A percentile compares a stretch with the other conserved stretches of the same genome.
These are phyloP conservation scores for Flaveria sonorensis DNA, from an alignment of 129 eudicot genomes.

Conservation along the genomic window DNA sequence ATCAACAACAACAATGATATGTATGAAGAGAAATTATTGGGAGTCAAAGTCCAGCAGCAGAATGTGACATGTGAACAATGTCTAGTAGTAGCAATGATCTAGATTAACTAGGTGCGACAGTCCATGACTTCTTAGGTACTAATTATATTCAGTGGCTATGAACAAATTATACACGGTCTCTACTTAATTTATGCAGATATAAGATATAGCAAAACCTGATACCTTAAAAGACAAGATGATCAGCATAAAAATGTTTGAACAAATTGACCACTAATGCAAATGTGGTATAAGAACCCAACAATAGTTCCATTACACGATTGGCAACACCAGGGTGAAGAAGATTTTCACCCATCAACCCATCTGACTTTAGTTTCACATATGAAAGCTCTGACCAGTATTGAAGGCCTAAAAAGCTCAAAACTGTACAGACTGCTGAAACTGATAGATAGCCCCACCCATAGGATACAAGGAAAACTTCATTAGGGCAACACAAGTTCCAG, in stretches of 20 bases:
- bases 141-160: conserved; percentile 11
- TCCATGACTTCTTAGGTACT: conserved; percentile 18
- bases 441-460: conserved; percentile 75
- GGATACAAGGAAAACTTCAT: conserved; percentile 37
- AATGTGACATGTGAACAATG: neutral
- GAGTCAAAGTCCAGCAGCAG: neutral
- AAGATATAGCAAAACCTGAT: conserved; percentile 19
- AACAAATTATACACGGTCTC: neutral
- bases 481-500: conserved; percentile 35
- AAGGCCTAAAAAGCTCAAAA: conserved; percentile 68
- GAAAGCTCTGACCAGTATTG: conserved; percentile 68
- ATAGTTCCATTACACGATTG: conserved; percentile 52
- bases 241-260: conserved; percentile 57
- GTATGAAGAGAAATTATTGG: neutral
- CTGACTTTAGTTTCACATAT: conserved; percentile 51
- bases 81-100: neutral
- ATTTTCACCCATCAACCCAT: conserved; percentile 57
- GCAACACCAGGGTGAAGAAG: conserved; percentile 53
- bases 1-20: conserved; percentile 14
- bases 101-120: neutral
- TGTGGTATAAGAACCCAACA: conserved; percentile 63
- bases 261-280: conserved; percentile 62
- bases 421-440: conserved; percentile 66
- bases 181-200: conserved; percentile 2
- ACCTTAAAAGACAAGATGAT: conserved; percentile 76